A percentile compares a stretch with the other conserved stretches of the same genome.
phyloP scores from a whole-genome alignment of 208 protist genomes.

The Trypanosoma grayi region DNA sequence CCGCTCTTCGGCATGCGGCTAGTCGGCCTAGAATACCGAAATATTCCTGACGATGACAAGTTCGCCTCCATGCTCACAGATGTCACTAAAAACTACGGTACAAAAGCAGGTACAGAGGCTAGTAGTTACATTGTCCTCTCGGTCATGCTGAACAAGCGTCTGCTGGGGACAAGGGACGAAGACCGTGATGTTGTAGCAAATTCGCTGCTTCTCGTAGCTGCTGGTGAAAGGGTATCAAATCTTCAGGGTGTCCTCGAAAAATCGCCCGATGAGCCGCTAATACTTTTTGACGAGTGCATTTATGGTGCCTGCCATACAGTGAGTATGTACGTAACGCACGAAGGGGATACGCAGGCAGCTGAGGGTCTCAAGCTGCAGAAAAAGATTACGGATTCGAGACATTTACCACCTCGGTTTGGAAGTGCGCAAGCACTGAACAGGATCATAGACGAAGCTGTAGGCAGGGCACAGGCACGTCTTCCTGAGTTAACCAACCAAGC shows the following conservation, averaged over 20 bases:
- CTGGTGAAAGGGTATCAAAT: background rate
- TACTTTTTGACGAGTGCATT: constrained; percentile 9
- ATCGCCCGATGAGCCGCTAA: background rate
- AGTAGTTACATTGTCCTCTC: constrained; percentile 10
- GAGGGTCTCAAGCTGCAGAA: constrained; percentile 1
- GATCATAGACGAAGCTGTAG: constrained; percentile 6
- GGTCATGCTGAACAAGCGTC: constrained; percentile 1
- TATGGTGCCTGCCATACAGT: constrained; percentile 8
- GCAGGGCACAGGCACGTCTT: background rate
- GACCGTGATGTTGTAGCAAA: constrained; percentile 3
- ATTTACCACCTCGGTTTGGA: background rate
- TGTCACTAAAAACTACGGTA: background rate
- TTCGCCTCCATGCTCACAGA: background rate
- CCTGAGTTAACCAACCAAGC: background rate
- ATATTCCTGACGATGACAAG: background rate
- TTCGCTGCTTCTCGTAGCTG: background rate
- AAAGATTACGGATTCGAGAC: background rate
- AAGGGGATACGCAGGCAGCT: background rate
- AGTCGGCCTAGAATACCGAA: constrained; percentile 8
- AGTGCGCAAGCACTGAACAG: background rate
- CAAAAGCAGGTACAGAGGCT: background rate
- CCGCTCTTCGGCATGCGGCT: constrained; percentile 8
- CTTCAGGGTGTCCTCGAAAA: background rate
- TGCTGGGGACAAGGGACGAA: background rate
- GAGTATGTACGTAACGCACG: constrained; percentile 5